These are phyloP conservation scores for Nicotiana paniculata DNA, from an alignment of 257 asterid genomes.

Conservation along the genomic window DNA sequence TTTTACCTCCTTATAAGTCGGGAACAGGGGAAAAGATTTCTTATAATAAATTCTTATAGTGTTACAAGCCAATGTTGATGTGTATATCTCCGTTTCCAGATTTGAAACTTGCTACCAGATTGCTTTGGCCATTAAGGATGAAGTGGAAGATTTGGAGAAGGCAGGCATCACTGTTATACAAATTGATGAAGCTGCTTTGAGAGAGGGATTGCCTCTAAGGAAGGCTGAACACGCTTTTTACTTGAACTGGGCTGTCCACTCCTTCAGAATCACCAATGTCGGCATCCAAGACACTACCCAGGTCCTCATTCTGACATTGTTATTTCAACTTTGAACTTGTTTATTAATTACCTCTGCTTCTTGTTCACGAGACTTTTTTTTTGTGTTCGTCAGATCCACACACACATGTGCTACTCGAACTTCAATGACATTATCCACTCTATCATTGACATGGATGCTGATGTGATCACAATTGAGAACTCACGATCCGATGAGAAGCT, in stretches of 20 bases:
- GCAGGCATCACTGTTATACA: constrained; percentile 80
- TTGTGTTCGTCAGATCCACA: not conserved
- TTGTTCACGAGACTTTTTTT: not conserved
- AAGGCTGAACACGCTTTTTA: constrained; percentile 83
- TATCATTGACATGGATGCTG: not conserved
- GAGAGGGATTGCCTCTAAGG: constrained; percentile 95
- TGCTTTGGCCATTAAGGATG: constrained; percentile 90
- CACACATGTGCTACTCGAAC: not conserved
- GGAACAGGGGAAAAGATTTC: no score
- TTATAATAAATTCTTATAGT: no score
- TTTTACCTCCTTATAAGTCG: not conserved
- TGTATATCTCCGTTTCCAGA: constrained; percentile 28
- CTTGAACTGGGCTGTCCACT: constrained; percentile 97
- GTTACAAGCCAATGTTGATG: not conserved
- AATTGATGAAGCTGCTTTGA: constrained; percentile 89
- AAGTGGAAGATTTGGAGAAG: constrained; percentile 96
- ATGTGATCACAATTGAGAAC: not conserved
- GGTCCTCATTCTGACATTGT: not conserved
- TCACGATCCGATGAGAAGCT: no score
- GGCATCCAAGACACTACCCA: not conserved
- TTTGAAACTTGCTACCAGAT: constrained; percentile 85
- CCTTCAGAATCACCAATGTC: constrained; percentile 74
- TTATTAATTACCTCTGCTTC: not conserved
- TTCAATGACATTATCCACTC: not conserved
- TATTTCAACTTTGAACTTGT: not conserved